Conservation (phyloP, 495 filamentous ascomycete genomes). For the Hypomontagnella submonticulosa region DNA sequence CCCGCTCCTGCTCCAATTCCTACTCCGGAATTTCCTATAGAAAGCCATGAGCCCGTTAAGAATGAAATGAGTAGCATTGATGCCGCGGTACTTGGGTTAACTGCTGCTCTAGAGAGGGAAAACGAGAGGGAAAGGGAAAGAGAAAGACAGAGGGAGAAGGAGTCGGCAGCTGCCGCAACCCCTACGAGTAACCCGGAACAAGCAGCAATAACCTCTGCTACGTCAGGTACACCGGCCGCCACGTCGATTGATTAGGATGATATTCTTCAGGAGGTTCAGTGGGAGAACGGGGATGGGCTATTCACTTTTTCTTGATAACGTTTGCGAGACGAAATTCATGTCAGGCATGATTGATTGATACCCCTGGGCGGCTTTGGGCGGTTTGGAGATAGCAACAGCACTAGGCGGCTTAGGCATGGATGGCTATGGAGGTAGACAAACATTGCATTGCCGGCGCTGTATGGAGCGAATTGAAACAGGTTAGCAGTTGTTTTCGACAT, state of each 20-base stretch:
- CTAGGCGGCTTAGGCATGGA: constrained; percentile 4
- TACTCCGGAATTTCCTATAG: constrained; percentile 4
- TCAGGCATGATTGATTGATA: constrained; percentile 43
- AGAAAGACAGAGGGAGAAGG: constrained; percentile 42
- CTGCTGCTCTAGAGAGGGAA: constrained; percentile 40
- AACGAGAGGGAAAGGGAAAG: constrained; percentile 19
- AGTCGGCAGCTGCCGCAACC: constrained; percentile 32
- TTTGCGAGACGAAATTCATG: constrained; percentile 21
- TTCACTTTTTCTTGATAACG: constrained; percentile 25
- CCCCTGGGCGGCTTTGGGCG: constrained; percentile 37
- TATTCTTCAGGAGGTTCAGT: neutral
- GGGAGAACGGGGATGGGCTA: neutral
- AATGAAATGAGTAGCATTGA: constrained; percentile 43
- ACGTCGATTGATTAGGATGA: constrained; percentile 21
- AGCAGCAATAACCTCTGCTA: constrained; percentile 24
- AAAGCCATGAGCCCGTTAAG: constrained; percentile 27
- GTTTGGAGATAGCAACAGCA: constrained; percentile 19
- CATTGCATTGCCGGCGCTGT: constrained; percentile 6
- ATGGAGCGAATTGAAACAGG: constrained; percentile 9
- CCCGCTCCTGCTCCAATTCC: neutral
- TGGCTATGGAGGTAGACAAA: constrained; percentile 16
- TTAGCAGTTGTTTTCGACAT: neutral
- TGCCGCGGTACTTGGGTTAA: constrained; percentile 41
- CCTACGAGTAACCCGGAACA: constrained; percentile 13
- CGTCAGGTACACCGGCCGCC: constrained; percentile 28